These are phyloP conservation scores for Colletotrichum sp. DNA, from an alignment of 2,329 filamentous ascomycete genomes.

Conservation along the genomic window DNA sequence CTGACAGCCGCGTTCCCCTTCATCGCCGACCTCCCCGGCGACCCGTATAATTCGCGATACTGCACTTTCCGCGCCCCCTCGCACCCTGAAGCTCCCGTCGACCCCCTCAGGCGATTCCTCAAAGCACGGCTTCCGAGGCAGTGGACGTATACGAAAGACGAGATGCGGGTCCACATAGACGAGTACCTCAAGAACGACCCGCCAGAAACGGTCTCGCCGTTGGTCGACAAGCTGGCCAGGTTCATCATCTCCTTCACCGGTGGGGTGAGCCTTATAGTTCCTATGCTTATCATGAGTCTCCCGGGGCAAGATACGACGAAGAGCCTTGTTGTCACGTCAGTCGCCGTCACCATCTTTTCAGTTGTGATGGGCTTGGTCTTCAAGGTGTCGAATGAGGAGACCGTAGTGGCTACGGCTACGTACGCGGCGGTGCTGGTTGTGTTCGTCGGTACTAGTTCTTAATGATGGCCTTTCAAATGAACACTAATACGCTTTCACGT, in stretches of 20 bases:
- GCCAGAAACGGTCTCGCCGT: not conserved
- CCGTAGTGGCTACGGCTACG: not conserved
- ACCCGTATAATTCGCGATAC: not conserved
- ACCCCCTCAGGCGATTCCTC: not conserved
- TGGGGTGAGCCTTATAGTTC: not conserved
- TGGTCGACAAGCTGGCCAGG: not conserved
- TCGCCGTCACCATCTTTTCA: not conserved
- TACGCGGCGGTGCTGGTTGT: not conserved
- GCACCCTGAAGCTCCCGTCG: not conserved
- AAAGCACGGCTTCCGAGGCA: not conserved
- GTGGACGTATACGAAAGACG: not conserved
- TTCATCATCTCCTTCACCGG: not conserved
- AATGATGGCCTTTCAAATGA: not conserved
- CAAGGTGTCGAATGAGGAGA: not conserved
- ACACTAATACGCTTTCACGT: accelerated
- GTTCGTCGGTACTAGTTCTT: not conserved
- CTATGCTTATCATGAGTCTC: not conserved
- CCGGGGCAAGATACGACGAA: not conserved
- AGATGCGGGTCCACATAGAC: not conserved
- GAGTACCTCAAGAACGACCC: not conserved
- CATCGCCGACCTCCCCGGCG: not conserved
- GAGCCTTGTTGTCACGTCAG: not conserved
- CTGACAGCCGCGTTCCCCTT: not conserved
- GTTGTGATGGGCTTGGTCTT: not conserved
- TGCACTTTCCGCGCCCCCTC: not conserved